Conservation (phyloP, 2,329 filamentous ascomycete genomes). For the Hypomyces perniciosus region DNA sequence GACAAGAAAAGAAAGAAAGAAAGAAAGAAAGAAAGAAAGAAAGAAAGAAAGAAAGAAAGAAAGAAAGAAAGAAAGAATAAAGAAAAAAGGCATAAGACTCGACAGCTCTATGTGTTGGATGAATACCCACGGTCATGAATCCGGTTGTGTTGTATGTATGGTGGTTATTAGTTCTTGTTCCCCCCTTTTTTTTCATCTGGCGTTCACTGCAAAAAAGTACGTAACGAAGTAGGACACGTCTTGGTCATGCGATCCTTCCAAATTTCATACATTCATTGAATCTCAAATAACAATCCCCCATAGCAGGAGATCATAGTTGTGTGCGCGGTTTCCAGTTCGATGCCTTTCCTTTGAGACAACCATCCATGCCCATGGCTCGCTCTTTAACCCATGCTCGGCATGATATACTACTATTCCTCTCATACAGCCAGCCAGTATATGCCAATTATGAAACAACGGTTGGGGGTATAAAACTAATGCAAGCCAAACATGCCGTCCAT, state of each 20-base stretch:
- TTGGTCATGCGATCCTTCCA: no score
- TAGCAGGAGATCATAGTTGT: no score
- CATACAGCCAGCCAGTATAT: not conserved
- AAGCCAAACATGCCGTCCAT: no score
- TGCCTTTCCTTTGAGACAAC: no score
- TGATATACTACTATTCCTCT: no score
- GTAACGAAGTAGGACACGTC: not conserved
- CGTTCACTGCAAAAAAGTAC: not conserved
- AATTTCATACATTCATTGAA: no score
- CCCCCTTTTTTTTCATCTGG: not conserved
- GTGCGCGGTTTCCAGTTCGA: no score
- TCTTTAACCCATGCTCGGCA: no score
- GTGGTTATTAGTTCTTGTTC: not conserved
- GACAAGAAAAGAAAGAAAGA: not conserved
- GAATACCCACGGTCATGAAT: constrained; percentile 10
- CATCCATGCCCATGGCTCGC: no score
- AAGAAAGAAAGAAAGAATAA: not conserved
- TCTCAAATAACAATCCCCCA: no score
- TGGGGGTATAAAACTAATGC: no score
- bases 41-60: not conserved
- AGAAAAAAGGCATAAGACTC: not conserved
- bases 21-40: not conserved
- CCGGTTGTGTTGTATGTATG: not conserved
- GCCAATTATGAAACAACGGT: not conserved
- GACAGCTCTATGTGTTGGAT: constrained; percentile 4